Evolutionary conservation across 371 early-diverging fungal species (phyloP), one percentile per base, ranked within the genome.

Genomic region (Syncephalastrum racemosum): DNA sequence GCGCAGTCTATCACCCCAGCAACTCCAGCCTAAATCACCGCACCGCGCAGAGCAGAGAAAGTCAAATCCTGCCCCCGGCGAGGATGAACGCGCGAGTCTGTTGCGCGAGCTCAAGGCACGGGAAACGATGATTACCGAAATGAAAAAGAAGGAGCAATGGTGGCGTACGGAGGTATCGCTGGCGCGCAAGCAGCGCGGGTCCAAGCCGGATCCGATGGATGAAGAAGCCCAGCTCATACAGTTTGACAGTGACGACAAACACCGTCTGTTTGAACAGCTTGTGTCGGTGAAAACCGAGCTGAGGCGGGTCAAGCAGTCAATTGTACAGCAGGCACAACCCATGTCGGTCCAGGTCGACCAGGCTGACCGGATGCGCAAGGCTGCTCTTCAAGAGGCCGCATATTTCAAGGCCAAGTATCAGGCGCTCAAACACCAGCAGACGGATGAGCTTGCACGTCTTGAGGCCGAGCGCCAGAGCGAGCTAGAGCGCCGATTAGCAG

Each of bases 341-440:
- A 79, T 80, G 31, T 75, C 81, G 3, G 59, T 64, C 45, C 78
- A 79, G 49, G 69, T 83, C n/a, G 67, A 58, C 16, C 76, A 78
- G 27, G 79, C 84, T 5, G 84, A 83, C 48, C 73, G 79, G 4
- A 66, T 79, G 66, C 70, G 80, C 31, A 68, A 72, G 2, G 80
- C 77, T 2, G 84, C 84, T 1, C 64, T 83, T n/a, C 84, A 83
- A 54, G 84, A 83, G 53, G 81, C 84, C 0, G 80, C 77, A 0
- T 83, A 83, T 57, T 72, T 80, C 50, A 81, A 81, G 54, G 75
- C 80, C 15, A 83, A 83, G 45, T 67, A 71, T 46, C 53, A 47
- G 25, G 64, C 64, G 56, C 22, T 73, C 58, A 46, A 75, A 65
- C n/a, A 56, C 54, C 64, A 52, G 50, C 50, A 76, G 56, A 62